These are phyloP conservation scores for Syncephalis fuscata DNA, from an alignment of 371 early-diverging fungal species.

Conservation along the genomic window DNA sequence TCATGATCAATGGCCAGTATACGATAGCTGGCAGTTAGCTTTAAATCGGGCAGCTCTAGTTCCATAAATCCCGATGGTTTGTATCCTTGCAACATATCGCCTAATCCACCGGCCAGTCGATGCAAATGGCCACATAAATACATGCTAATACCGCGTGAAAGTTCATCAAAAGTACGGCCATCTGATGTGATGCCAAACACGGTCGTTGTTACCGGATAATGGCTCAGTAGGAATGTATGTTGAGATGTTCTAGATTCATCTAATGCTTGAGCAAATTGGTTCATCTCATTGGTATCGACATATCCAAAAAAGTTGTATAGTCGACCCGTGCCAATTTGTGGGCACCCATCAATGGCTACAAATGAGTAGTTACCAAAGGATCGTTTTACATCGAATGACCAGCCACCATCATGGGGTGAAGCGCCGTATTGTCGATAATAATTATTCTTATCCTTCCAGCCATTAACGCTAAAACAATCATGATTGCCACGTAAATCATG, in stretches of 20 bases:
- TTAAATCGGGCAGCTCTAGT: conserved; percentile 78
- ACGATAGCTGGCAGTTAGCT: conserved; percentile 61
- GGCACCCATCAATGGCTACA: conserved; percentile 73
- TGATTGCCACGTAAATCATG: conserved; percentile 80
- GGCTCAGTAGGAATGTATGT: conserved; percentile 55
- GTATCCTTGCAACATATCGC: conserved; percentile 41
- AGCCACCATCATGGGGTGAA: conserved; percentile 28
- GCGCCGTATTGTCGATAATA: conserved; percentile 38
- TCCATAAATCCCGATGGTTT: conserved; percentile 49
- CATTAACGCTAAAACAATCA: conserved; percentile 66
- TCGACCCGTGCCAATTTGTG: conserved; percentile 55
- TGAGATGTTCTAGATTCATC: conserved; percentile 19
- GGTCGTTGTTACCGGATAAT: conserved; percentile 75
- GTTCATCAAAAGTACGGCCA: conserved; percentile 35
- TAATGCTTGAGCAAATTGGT: conserved; percentile 33
- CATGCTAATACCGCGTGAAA: conserved; percentile 40
- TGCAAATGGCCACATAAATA: conserved; percentile 85
- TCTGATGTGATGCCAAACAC: conserved; percentile 44
- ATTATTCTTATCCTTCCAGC: conserved; percentile 40
- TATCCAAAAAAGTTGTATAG: conserved; percentile 87
- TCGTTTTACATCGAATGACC: conserved; percentile 31
- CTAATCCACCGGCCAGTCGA: conserved; percentile 46
- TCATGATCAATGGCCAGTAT: conserved; percentile 80
- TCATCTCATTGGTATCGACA: conserved; percentile 55
- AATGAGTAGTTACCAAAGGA: conserved; percentile 61